Conservation (phyloP, 305 asterid species). For the Fraxinus sp. region DNA sequence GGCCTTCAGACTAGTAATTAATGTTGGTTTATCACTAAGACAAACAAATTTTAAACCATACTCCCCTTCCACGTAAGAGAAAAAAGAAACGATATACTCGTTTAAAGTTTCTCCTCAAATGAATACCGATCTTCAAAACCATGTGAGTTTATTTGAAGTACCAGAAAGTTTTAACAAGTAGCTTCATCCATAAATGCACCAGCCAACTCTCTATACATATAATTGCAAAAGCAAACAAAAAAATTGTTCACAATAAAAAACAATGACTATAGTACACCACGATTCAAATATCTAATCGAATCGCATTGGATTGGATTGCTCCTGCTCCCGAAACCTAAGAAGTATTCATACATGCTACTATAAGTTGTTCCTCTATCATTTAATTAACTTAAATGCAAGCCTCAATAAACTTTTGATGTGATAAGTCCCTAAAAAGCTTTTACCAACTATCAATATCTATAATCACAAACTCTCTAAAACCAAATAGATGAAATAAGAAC, state of each 20-base stretch:
- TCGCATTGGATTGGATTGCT: not conserved
- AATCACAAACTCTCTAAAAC: not conserved
- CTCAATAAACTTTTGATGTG: not conserved
- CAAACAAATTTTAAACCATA: not conserved
- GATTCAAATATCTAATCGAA: not conserved
- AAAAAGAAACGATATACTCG: not conserved
- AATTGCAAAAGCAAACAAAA: not conserved
- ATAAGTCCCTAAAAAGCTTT: not conserved
- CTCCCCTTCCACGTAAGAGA: not conserved
- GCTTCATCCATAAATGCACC: not conserved
- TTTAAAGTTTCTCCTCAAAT: not conserved
- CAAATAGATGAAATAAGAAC: not conserved
- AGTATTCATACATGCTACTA: conserved; percentile 8
- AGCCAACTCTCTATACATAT: not conserved
- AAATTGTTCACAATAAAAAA: not conserved
- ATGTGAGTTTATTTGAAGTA: not conserved
- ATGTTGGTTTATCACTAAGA: not conserved
- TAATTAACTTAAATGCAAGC: not conserved
- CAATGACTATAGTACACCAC: not conserved
- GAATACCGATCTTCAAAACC: not conserved
- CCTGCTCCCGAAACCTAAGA: not conserved
- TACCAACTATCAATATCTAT: not conserved
- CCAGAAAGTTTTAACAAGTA: not conserved
- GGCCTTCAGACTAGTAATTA: not conserved
- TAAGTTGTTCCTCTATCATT: not conserved